Conservation (phyloP, 805 yeast genomes). For the Metschnikowia colocasiae region DNA sequence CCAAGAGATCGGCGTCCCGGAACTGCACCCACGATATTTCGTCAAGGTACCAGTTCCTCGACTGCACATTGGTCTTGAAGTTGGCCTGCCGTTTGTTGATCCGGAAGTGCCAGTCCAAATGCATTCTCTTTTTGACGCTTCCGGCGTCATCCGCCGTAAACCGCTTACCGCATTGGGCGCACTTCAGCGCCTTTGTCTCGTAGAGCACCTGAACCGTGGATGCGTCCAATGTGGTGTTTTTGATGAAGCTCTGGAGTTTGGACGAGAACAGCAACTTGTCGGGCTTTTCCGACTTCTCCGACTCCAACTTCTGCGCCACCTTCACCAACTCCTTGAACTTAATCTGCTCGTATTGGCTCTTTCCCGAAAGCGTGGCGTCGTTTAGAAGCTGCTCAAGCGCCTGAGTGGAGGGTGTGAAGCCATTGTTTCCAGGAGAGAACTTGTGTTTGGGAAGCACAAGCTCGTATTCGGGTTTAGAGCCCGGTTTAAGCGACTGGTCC, state of each 20-base stretch:
- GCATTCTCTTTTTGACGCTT: constrained; percentile 51
- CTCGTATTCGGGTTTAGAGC: constrained; percentile 32
- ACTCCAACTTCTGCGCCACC: constrained; percentile 19
- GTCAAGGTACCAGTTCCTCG: constrained; percentile 78
- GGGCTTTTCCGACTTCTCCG: not conserved
- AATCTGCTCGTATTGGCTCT: constrained; percentile 31
- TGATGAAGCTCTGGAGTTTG: constrained; percentile 36
- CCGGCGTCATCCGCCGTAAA: constrained; percentile 63
- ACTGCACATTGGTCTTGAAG: constrained; percentile 46
- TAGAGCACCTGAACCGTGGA: constrained; percentile 42
- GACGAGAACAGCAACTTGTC: not conserved
- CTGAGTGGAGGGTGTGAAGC: constrained; percentile 9
- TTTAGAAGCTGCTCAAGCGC: constrained; percentile 16
- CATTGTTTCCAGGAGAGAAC: constrained; percentile 17
- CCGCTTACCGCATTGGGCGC: constrained; percentile 87
- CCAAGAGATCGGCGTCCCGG: constrained; percentile 56
- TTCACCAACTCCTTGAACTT: constrained; percentile 31
- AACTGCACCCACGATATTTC: constrained; percentile 70
- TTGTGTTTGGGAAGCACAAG: constrained; percentile 32
- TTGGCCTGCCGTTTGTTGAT: constrained; percentile 66
- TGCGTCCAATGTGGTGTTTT: constrained; percentile 32
- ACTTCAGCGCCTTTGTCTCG: constrained; percentile 68
- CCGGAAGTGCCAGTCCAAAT: constrained; percentile 95
- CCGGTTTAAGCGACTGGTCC: constrained; percentile 40
- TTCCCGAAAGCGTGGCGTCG: constrained; percentile 12